Evolutionary conservation across 371 early-diverging fungal genomes (phyloP).

Genomic region (Mortierella sp.): DNA sequence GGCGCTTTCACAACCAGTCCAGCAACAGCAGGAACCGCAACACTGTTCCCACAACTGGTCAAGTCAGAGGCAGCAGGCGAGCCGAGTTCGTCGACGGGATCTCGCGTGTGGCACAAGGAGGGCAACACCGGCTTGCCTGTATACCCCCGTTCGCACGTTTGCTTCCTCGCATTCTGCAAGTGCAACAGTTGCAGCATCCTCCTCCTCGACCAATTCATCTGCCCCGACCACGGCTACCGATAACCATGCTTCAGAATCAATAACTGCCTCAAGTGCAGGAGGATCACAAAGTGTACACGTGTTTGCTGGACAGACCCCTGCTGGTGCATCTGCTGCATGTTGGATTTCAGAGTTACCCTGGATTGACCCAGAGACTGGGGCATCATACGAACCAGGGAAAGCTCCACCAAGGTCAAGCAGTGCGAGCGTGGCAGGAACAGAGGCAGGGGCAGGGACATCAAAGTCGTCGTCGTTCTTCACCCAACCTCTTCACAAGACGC

Average conservation of each 20-base stretch:
- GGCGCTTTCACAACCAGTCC: slow-evolving; percentile 32
- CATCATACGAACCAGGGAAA: slow-evolving; percentile 27
- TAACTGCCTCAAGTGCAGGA: slow-evolving; percentile 8
- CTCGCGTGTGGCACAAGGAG: not conserved
- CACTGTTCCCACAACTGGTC: slow-evolving; percentile 7
- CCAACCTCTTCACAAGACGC: slow-evolving; percentile 56
- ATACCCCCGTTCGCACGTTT: slow-evolving; percentile 19
- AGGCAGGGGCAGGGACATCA: slow-evolving; percentile 2
- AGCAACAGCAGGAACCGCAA: slow-evolving; percentile 4
- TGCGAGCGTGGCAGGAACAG: slow-evolving; percentile 1
- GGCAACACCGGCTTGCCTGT: slow-evolving; percentile 6
- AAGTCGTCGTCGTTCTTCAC: slow-evolving; percentile 46
- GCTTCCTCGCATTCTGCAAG: slow-evolving; percentile 17
- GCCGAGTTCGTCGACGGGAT: slow-evolving; percentile 19
- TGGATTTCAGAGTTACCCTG: slow-evolving; percentile 51
- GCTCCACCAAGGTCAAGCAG: not conserved
- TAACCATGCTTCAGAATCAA: not conserved
- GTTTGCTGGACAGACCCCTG: slow-evolving; percentile 17
- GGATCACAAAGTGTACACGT: slow-evolving; percentile 23
- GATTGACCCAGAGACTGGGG: slow-evolving; percentile 40
- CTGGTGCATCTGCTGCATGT: not conserved
- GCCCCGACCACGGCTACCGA: not conserved
- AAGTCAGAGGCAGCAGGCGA: slow-evolving; percentile 15
- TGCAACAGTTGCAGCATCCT: slow-evolving; percentile 9
- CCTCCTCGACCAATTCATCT: slow-evolving; percentile 1